phyloP scores from a whole-genome alignment of 2,329 filamentous ascomycete genomes.

The Eutypa lata region DNA sequence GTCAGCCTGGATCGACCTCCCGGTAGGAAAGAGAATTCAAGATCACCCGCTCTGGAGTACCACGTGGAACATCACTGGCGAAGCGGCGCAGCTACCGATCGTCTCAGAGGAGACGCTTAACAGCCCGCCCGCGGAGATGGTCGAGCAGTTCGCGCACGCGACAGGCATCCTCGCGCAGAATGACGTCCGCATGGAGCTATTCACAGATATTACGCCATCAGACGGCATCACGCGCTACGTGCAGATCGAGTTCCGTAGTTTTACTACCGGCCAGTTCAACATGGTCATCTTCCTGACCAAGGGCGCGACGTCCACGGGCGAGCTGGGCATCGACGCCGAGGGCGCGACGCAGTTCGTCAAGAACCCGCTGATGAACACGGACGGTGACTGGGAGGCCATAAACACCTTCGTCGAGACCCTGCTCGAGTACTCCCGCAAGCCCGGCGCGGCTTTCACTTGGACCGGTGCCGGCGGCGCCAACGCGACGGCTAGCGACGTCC shows the following conservation, averaged over 20 bases:
- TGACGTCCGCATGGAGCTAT: slow-evolving; percentile 48
- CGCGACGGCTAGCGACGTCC: slow-evolving; percentile 39
- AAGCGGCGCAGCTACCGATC: slow-evolving; percentile 41
- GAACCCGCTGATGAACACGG: slow-evolving; percentile 2
- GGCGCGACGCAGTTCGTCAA: background rate
- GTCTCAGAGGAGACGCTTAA: slow-evolving; percentile 44
- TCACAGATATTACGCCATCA: slow-evolving; percentile 35
- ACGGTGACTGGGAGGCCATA: slow-evolving; percentile 3
- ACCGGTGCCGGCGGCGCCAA: slow-evolving; percentile 38
- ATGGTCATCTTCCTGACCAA: slow-evolving; percentile 16
- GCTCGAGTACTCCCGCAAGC: slow-evolving; percentile 1
- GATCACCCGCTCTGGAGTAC: slow-evolving; percentile 21
- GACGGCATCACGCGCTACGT: slow-evolving; percentile 14
- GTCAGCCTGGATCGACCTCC: slow-evolving; percentile 33
- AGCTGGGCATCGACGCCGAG: background rate
- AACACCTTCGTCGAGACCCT: slow-evolving; percentile 2
- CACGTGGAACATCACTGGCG: slow-evolving; percentile 7
- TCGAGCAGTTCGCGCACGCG: slow-evolving; percentile 31
- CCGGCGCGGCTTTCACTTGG: slow-evolving; percentile 31
- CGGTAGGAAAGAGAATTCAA: slow-evolving; percentile 36
- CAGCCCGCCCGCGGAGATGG: slow-evolving; percentile 15
- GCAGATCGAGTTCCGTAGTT: slow-evolving; percentile 12
- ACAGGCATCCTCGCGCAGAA: slow-evolving; percentile 48
- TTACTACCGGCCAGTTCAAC: slow-evolving; percentile 7
- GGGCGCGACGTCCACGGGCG: slow-evolving; percentile 11